Percentiles rank a stretch among this genome's conserved stretches.
phyloP scores from a whole-genome alignment of 2,329 filamentous ascomycete species.

The Zymoseptoria pseudotritici region DNA sequence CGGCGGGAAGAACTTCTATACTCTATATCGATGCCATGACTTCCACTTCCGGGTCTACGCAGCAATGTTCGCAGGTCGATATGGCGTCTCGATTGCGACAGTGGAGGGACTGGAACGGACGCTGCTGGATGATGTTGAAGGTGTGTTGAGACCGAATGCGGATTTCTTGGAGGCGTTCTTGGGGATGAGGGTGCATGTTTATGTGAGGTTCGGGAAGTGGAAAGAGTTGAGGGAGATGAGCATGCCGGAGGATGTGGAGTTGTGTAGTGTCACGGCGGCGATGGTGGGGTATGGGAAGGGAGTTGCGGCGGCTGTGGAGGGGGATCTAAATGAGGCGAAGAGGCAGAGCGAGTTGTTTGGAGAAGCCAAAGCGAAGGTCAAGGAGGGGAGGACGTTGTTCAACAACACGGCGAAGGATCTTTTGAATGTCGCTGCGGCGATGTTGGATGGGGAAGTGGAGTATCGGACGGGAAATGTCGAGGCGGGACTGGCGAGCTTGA shows the following conservation, averaged over 20 bases:
- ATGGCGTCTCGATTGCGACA: constrained; percentile 54
- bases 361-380: constrained; percentile 46
- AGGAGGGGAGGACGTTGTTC: constrained; percentile 56
- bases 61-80: constrained; percentile 69
- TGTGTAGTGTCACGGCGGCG: constrained; percentile 65
- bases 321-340: constrained; percentile 49
- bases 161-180: constrained; percentile 71
- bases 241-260: constrained; percentile 49
- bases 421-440: constrained; percentile 50
- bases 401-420: constrained; percentile 61
- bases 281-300: constrained; percentile 62
- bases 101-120: constrained; percentile 52
- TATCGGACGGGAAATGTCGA: constrained; percentile 57
- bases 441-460: constrained; percentile 67
- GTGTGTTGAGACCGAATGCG: constrained; percentile 64
- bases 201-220: constrained; percentile 69
- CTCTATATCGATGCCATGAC: constrained; percentile 66
- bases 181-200: constrained; percentile 59
- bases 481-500: constrained; percentile 45
- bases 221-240: constrained; percentile 52
- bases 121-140: constrained; percentile 56
- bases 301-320: constrained; percentile 56
- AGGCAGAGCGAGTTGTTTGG: constrained; percentile 46
- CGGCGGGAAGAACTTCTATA: constrained; percentile 65
- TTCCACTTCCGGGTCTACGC: constrained; percentile 70